These are phyloP conservation scores for Amanita inopinata DNA, from an alignment of 768 basidiomycete species.

Conservation along the genomic window DNA sequence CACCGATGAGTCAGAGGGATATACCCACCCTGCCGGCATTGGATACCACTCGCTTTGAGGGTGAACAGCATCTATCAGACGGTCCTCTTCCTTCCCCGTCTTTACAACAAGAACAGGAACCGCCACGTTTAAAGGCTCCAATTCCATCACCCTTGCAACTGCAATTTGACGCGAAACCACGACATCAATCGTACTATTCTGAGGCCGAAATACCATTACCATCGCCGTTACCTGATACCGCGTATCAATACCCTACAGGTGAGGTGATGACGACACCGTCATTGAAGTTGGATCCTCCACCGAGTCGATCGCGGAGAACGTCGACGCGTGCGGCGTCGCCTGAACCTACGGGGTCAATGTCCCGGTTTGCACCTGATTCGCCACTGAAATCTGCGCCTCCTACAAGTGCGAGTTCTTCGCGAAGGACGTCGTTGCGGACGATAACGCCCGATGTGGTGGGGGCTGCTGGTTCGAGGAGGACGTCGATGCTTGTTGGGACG, in stretches of 20 bases:
- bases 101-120: not conserved
- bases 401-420: too few species aligned
- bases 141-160: not conserved
- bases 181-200: constrained; percentile 61
- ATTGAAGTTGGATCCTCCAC: constrained; percentile 26
- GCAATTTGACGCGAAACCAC: constrained; percentile 15
- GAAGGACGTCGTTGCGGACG: not conserved
- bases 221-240: constrained; percentile 48
- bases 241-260: constrained; percentile 35
- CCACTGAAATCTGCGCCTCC: too few species aligned
- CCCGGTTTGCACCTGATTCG: not conserved
- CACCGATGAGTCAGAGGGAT: constrained; percentile 26
- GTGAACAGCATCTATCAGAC: too few species aligned
- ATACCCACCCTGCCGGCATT: constrained; percentile 19
- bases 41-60: not conserved
- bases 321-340: constrained; percentile 17
- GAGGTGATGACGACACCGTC: constrained; percentile 34
- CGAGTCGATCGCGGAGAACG: constrained; percentile 27
- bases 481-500: not conserved
- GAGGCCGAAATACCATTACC: constrained; percentile 53
- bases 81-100: too few species aligned
- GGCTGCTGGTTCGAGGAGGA: not conserved
- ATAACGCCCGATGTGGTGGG: not conserved
- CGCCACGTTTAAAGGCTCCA: not conserved
- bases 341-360: constrained; percentile 15